These are phyloP conservation scores for Pelargonium fulgidum DNA, from an alignment of 441 rosid genomes.

Conservation along the genomic window DNA sequence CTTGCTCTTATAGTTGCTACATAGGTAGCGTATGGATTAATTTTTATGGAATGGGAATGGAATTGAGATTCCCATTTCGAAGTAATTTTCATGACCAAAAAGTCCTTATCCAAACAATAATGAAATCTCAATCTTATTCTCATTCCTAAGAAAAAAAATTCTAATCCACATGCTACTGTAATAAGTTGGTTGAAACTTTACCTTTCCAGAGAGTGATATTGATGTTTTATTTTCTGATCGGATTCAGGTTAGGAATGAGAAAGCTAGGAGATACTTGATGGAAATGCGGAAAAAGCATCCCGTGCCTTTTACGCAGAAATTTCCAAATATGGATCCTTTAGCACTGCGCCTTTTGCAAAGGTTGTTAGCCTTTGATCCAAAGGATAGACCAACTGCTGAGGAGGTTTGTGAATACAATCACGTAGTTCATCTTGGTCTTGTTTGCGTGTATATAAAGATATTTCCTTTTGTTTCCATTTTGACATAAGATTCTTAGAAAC, in stretches of 20 bases:
- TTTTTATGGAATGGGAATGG: background rate
- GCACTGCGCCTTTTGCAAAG: constrained; percentile 62
- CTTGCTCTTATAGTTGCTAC: background rate
- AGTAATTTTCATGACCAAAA: background rate
- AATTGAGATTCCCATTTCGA: too few relatives aligned
- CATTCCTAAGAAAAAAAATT: too few relatives aligned
- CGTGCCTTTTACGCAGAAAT: constrained; percentile 60
- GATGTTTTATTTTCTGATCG: background rate
- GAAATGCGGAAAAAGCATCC: constrained; percentile 90
- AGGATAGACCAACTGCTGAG: constrained; percentile 86
- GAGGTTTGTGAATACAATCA: constrained; percentile 38
- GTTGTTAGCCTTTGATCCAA: constrained; percentile 95
- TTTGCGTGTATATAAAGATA: constrained; percentile 5
- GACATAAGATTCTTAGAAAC: too few relatives aligned
- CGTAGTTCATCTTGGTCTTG: too few relatives aligned
- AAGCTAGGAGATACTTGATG: constrained; percentile 85
- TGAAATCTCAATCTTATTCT: too few relatives aligned
- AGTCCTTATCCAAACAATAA: too few relatives aligned
- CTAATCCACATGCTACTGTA: too few relatives aligned
- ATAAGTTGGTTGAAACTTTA: too few relatives aligned
- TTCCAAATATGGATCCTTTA: constrained; percentile 75
- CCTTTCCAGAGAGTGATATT: background rate
- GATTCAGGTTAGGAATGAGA: constrained; percentile 78
- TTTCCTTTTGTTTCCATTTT: too few relatives aligned
- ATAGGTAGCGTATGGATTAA: too few relatives aligned